Conservation (phyloP, 139 green algal genomes). For the Edaphochlamys debaryana region DNA sequence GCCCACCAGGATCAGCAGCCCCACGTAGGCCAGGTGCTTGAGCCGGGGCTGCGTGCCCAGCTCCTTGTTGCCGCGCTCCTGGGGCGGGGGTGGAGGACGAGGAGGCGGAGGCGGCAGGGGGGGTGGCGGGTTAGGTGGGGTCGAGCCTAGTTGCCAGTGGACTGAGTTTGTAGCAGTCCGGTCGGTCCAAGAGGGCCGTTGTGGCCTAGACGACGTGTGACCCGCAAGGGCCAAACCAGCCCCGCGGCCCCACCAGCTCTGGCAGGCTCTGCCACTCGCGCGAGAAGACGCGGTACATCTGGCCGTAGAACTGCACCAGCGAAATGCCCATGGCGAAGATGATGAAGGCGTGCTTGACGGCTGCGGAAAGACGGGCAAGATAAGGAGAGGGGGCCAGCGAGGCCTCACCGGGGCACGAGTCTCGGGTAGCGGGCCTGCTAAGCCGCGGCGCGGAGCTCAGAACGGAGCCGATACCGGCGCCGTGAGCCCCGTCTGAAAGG, state of each 20-base stretch:
- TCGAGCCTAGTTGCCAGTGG: no score
- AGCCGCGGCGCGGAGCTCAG: no score
- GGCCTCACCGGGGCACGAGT: no score
- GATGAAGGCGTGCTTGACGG: constrained; percentile 38
- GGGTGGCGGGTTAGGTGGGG: neutral
- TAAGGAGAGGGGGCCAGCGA: neutral
- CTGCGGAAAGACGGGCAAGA: neutral
- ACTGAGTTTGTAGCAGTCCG: neutral
- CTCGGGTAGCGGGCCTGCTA: no score
- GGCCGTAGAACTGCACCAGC: constrained; percentile 22
- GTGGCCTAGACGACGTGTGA: no score
- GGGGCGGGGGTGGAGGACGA: neutral
- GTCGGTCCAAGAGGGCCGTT: no score
- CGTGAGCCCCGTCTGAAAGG: no score
- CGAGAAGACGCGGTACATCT: constrained; percentile 48
- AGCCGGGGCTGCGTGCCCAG: constrained; percentile 57
- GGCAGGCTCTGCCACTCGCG: constrained; percentile 2
- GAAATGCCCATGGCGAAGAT: constrained; percentile 19
- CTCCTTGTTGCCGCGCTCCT: constrained; percentile 82
- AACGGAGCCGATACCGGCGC: no score
- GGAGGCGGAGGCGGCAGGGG: no score
- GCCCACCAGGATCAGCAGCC: constrained; percentile 45
- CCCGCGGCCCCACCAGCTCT: constrained; percentile 33
- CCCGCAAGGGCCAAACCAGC: no score
- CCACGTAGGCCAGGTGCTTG: constrained; percentile 61